Evolutionary conservation across 1,139 yeast species (phyloP), one percentile per base, ranked within the genome.

Genomic region (Candida pseudoviswanathii): DNA sequence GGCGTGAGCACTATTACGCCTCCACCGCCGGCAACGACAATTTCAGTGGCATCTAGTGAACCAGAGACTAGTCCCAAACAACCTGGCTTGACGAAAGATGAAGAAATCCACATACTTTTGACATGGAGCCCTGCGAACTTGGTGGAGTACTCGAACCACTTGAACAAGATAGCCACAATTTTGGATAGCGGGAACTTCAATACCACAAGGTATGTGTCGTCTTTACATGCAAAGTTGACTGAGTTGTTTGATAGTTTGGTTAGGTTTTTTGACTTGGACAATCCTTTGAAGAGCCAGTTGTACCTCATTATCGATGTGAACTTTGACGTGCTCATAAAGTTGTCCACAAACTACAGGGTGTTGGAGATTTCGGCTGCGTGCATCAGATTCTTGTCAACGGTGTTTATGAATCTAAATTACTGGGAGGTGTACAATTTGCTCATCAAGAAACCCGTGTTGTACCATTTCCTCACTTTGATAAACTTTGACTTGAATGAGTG

Each of bases 371-470:
- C 78, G 4, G 64, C 78, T 0, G 58, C 54, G 41, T 61, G 75
- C 3, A 73, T 75, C 26, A 59, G 79, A 34, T 75, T 74, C 51
- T 62, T 76, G 49, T 74, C 80, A 6, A 62, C 62, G 7, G 63
- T 75, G 2, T 58, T 75, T 24, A 72, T 74, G 78, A 58, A 60
- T 43, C 59, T 75, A 45, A 76, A 74, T 54, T 76, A 76, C 58
- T 76, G 81, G 81, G 80, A 76, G 53, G 55, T 75, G 24, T 75
- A 74, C 56, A 75, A 74, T 50, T 60, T 76, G 33, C 64, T 76
- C 26, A 61, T 61, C 16, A 73, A 78, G 77, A 74, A 74, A 51
- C 80, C 81, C 1, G 69, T 76, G 7, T 69, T 76, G 16, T 75
- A 71, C 54, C 78, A 72, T 51, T 76, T 76, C 49, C 59, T 76